Conservation (phyloP, 495 filamentous ascomycete species). For the Penicillium cosmopolitanum region DNA sequence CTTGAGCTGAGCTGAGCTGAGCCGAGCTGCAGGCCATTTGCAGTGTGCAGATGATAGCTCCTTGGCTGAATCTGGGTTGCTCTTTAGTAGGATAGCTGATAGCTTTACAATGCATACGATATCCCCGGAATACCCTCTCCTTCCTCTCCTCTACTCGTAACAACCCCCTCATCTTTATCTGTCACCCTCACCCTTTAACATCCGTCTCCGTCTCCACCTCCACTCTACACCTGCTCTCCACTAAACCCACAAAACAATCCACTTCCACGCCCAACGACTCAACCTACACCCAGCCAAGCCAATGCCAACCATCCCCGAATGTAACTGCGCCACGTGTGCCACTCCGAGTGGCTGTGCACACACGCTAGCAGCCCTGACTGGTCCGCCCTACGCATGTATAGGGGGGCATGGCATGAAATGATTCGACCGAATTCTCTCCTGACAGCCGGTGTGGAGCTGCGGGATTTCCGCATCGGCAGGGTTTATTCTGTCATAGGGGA, state of each 20-base stretch:
- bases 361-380: too few relatives aligned
- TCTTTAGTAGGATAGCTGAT: background rate
- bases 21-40: too few relatives aligned
- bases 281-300: background rate
- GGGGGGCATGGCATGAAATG: background rate
- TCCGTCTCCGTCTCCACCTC: too few relatives aligned
- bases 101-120: too few relatives aligned
- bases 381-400: too few relatives aligned
- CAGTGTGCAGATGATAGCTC: background rate
- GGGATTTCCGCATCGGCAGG: background rate
- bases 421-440: background rate
- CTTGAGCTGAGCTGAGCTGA: too few relatives aligned
- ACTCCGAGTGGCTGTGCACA: slow-evolving; percentile 30
- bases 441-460: background rate
- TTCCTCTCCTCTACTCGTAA: background rate
- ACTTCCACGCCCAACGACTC: background rate
- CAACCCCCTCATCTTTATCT: background rate
- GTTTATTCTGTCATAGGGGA: background rate
- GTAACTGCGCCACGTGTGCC: slow-evolving; percentile 29
- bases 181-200: too few relatives aligned
- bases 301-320: background rate
- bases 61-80: background rate
- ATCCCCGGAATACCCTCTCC: too few relatives aligned
- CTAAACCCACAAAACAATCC: too few relatives aligned
- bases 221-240: too few relatives aligned